Base-by-base conservation (phyloP, 2,329 filamentous ascomycete species). In the Phaeosphaeriaceae sp. region DNA sequence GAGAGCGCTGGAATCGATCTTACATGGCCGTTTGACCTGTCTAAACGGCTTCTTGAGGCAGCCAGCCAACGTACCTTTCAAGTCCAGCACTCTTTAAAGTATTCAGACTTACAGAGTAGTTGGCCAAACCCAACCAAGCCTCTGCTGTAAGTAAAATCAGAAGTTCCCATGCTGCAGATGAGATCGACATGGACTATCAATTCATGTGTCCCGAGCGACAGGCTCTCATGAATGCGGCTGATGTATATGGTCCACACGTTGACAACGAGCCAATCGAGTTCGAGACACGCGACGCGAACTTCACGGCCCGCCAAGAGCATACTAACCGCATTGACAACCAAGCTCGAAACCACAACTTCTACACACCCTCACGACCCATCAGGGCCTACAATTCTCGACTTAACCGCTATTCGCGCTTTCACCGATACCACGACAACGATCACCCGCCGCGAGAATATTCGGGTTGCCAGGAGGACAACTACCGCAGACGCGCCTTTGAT, bases 281-380 rank as follows among this genome's bases (percentile, higher is more conserved):
- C 36, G 36, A 40, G 36, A n/a, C 2, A 7, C 36, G 36, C 36
- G 31, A 36, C 31, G 36, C 36, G 36, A 40, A 40, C 15, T 36
- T 36, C 6, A 22, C 13, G 36, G 49, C 47, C 13, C 45, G 65
- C 61, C 65, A 64, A 66, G 61, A 49, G n/a, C 13, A 44, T 27
- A 33, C 51, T 44, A 58, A 56, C 13, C 45, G 41, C 60, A 48
- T 24, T 11, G 27, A 50, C 19, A 53, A 57, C 47, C 40, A 56
- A 56, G 47, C 53, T 51, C 48, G 27, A 41, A 50, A 17, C 42
- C 42, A 9, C 42, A 22, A 60, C 61, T 41, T 60, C 7, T 31
- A 42, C 59, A 61, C 60, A 60, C 53, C 49, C 61, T 31, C 49
- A 53, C 66, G 62, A 62, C 58, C 48, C 51, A 63, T 52, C 60